Evolutionary conservation across 345 rosid genomes (phyloP).

Genomic region (Linum trigynum): DNA sequence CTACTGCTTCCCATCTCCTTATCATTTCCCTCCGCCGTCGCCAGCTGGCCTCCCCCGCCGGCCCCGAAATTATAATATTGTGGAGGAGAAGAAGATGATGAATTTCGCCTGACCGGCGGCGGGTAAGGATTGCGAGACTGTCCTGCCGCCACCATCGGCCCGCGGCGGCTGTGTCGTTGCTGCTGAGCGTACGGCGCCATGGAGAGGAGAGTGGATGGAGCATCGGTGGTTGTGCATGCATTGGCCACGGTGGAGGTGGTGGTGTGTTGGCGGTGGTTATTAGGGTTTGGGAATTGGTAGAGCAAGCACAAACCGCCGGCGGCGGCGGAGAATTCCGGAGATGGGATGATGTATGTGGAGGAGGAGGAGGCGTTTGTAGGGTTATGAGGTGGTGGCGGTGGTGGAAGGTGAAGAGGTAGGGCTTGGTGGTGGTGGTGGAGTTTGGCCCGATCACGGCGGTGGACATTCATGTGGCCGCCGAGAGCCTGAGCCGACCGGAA

Average conservation of each 20-base stretch:
- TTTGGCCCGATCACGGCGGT: conserved; percentile 84
- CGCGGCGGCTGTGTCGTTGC: too few relatives aligned
- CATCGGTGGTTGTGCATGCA: conserved; percentile 15
- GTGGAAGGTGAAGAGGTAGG: not conserved
- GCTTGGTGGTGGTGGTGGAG: conserved; percentile 51
- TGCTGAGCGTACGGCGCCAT: conserved; percentile 18
- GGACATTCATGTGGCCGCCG: conserved; percentile 98
- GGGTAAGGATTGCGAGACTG: too few relatives aligned
- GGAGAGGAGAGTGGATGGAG: conserved; percentile 47
- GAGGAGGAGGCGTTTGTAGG: conserved; percentile 16
- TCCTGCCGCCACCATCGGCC: too few relatives aligned
- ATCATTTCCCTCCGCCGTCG: too few relatives aligned
- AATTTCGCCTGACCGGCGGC: too few relatives aligned
- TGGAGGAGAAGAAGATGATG: too few relatives aligned
- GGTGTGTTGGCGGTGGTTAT: conserved; percentile 1
- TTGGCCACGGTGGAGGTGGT: conserved; percentile 17
- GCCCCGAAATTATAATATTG: too few relatives aligned
- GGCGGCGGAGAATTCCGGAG: conserved; percentile 36
- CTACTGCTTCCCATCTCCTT: too few relatives aligned
- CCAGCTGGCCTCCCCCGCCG: too few relatives aligned
- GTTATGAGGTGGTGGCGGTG: conserved; percentile 8
- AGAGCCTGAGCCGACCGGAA: conserved; percentile 96
- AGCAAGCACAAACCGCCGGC: conserved; percentile 50
- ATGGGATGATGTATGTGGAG: conserved; percentile 27
- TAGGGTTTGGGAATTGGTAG: conserved; percentile 66